Evolutionary conservation across 129 eudicot genomes (phyloP).

Genomic region (Oenanthe sinensis): DNA sequence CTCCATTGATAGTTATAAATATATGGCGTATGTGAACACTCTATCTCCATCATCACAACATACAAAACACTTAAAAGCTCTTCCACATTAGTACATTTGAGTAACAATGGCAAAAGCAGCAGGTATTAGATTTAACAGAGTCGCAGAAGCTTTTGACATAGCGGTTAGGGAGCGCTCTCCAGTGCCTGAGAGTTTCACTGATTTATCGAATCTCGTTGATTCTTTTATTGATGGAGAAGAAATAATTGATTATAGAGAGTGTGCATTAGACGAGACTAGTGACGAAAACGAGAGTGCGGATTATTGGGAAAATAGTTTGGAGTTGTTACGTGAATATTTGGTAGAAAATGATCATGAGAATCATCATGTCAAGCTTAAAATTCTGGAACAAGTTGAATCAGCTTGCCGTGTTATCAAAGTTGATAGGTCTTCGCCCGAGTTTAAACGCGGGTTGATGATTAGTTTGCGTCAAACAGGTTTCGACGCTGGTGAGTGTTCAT

Average conservation of each 20-base stretch:
- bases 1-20: background rate
- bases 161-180: constrained; percentile 15
- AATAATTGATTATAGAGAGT: background rate
- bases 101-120: background rate
- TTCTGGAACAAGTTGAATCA: constrained; percentile 38
- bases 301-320: constrained; percentile 22
- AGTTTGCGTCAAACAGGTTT: constrained; percentile 39
- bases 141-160: constrained; percentile 58
- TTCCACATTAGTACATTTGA: background rate
- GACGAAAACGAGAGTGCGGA: background rate
- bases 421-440: constrained; percentile 23
- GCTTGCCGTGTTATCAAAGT: constrained; percentile 15
- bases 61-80: background rate
- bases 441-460: constrained; percentile 44
- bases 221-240: constrained; percentile 44
- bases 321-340: constrained; percentile 17
- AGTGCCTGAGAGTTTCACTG: constrained; percentile 5
- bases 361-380: constrained; percentile 13
- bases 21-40: constrained; percentile 14
- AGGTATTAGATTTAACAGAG: constrained; percentile 42
- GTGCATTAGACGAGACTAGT: background rate
- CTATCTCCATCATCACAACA: constrained; percentile 21
- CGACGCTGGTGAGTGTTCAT: constrained; percentile 42
- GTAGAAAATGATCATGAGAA: background rate
- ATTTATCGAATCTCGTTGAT: constrained; percentile 58